Conservation (phyloP, 2,329 filamentous ascomycete species). For the Eutypella sp. region DNA sequence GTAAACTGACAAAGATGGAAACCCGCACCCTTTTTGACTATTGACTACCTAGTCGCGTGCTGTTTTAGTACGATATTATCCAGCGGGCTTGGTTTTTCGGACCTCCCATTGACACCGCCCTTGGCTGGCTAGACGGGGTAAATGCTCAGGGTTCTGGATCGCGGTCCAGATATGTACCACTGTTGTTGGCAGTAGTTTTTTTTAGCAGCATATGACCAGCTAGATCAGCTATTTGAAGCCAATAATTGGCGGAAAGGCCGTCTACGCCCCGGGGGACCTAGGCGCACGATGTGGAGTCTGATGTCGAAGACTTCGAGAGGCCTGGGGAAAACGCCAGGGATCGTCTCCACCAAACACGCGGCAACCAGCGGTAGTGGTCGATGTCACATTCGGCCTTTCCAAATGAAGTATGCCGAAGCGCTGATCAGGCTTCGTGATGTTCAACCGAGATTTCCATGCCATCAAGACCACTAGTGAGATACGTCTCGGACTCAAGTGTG, state of each 20-base stretch:
- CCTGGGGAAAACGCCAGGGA: background rate
- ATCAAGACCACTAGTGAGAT: too few relatives aligned
- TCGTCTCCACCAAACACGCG: background rate
- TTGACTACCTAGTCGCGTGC: background rate
- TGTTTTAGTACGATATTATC: background rate
- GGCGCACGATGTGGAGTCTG: background rate
- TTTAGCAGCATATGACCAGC: background rate
- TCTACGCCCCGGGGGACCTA: background rate
- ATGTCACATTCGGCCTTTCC: background rate
- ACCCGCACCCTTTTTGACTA: too few relatives aligned
- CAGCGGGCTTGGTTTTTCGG: background rate
- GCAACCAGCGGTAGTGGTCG: background rate
- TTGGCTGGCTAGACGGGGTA: background rate
- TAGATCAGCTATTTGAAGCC: background rate
- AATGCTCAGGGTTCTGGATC: background rate
- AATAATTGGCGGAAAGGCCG: background rate
- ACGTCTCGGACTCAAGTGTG: too few relatives aligned
- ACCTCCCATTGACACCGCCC: background rate
- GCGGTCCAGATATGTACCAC: background rate
- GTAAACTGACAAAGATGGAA: background rate
- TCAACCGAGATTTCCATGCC: too few relatives aligned
- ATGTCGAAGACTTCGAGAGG: background rate
- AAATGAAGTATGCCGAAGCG: background rate
- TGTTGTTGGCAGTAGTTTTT: background rate
- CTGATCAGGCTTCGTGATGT: background rate